A percentile compares a stretch with the other conserved stretches of the same genome.
phyloP scores from a whole-genome alignment of 75 land plant genomes.

The Pseudotsuga menziesii region DNA sequence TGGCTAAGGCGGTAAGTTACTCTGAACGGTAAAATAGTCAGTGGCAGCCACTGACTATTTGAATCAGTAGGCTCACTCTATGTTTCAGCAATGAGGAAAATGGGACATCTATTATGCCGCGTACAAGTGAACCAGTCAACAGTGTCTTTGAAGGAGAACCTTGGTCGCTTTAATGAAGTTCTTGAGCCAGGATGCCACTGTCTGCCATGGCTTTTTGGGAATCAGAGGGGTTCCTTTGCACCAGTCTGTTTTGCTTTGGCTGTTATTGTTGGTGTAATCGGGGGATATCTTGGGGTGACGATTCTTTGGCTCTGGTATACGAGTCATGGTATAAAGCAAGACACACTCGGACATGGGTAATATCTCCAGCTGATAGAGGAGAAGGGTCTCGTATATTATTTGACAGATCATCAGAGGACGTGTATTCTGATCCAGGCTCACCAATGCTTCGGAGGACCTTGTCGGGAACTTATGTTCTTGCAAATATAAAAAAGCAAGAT shows the following conservation, averaged over 20 bases:
- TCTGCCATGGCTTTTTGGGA: too few relatives aligned
- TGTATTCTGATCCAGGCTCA: slow-evolving; percentile 95
- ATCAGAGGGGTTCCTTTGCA: too few relatives aligned
- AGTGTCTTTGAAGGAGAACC: too few relatives aligned
- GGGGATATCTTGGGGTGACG: slow-evolving; percentile 90
- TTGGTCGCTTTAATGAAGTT: too few relatives aligned
- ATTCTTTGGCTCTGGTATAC: slow-evolving; percentile 79
- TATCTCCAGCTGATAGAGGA: slow-evolving; percentile 66
- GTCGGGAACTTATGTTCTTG: slow-evolving; percentile 86
- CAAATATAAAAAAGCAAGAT: slow-evolving; percentile 66
- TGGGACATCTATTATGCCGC: too few relatives aligned
- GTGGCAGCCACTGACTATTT: too few relatives aligned
- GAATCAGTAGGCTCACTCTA: too few relatives aligned
- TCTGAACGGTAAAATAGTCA: too few relatives aligned
- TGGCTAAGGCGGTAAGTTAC: too few relatives aligned
- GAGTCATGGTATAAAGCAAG: slow-evolving; percentile 99
- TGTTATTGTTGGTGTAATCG: slow-evolving; percentile 4
- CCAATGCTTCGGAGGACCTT: slow-evolving; percentile 88
- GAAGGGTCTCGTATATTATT: slow-evolving; percentile 58
- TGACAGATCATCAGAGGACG: slow-evolving; percentile 98
- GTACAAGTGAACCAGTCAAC: too few relatives aligned
- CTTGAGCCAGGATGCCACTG: too few relatives aligned
- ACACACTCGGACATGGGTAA: slow-evolving; percentile 81
- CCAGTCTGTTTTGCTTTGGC: neutral
- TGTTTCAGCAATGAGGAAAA: too few relatives aligned